Conservation (phyloP, 2,329 filamentous ascomycete genomes). For the Monilinia laxa region DNA sequence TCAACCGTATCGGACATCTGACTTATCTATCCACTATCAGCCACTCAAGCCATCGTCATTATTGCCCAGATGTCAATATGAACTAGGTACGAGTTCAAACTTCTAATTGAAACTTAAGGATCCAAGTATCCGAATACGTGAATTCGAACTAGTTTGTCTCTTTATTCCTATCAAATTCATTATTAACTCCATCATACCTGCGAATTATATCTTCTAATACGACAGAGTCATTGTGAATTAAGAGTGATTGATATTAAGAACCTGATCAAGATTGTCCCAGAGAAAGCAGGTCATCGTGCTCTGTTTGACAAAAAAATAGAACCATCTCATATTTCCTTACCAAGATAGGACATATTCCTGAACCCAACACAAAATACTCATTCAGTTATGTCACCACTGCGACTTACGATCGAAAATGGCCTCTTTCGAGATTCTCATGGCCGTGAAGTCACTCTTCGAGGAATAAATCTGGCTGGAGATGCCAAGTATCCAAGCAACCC, state of each 20-base stretch:
- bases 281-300: not conserved
- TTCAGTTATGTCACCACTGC: conserved; percentile 65
- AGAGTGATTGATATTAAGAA: not conserved
- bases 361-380: not conserved
- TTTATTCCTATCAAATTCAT: not conserved
- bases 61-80: too few relatives aligned
- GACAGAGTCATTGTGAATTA: not conserved
- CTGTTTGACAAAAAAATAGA: not conserved
- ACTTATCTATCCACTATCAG: not conserved
- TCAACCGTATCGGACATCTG: not conserved
- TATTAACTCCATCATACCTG: not conserved
- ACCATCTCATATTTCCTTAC: not conserved
- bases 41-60: conserved; percentile 6
- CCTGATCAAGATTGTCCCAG: not conserved
- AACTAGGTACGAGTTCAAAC: not conserved
- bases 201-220: not conserved
- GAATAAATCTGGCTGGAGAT: conserved; percentile 91
- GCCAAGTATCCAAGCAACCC: conserved; percentile 84
- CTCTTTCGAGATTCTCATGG: conserved; percentile 79
- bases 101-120: not conserved
- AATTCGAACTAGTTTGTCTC: not conserved
- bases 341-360: not conserved
- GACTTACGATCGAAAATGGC: conserved; percentile 79
- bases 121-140: not conserved
- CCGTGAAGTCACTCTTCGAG: conserved; percentile 83